Evolutionary conservation across 768 basidiomycete genomes (phyloP).

Genomic region (Tricholoma furcatifolium): DNA sequence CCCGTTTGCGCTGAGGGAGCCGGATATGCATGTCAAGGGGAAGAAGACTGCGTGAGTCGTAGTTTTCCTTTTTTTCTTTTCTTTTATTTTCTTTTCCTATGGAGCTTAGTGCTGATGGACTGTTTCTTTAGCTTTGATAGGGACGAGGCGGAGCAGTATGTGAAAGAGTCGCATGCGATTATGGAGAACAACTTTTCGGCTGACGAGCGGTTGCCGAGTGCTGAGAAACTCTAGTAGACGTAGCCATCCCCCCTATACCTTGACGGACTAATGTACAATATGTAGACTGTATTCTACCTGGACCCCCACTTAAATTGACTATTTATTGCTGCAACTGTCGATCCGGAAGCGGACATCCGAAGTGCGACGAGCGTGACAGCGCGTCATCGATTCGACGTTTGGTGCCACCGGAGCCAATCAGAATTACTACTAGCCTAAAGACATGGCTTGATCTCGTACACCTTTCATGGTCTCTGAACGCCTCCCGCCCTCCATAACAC

Average conservation of each 20-base stretch:
- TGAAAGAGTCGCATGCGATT: slow-evolving; percentile 58
- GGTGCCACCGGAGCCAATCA: background rate
- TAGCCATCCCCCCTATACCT: background rate
- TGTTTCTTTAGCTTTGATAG: slow-evolving; percentile 56
- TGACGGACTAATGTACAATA: background rate
- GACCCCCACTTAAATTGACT: no score
- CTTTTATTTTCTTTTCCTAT: no score
- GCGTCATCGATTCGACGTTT: slow-evolving; percentile 4
- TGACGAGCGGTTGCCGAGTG: background rate
- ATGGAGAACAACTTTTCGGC: slow-evolving; percentile 32
- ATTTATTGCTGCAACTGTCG: no score
- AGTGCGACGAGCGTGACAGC: no score
- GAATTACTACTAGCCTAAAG: background rate
- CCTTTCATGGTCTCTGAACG: slow-evolving; percentile 10
- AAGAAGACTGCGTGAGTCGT: slow-evolving; percentile 62
- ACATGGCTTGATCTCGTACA: background rate
- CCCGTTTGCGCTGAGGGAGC: slow-evolving; percentile 87
- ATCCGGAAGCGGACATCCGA: no score
- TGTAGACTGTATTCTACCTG: background rate
- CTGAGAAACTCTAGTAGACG: slow-evolving; percentile 8
- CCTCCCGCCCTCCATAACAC: slow-evolving; percentile 17
- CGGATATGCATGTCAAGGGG: slow-evolving; percentile 84
- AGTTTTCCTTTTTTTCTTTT: no score
- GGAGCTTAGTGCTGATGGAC: no score
- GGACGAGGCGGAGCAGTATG: slow-evolving; percentile 62